Base-by-base conservation (phyloP, 305 asterid genomes). In the Fraxinus xanthoxyloides region DNA sequence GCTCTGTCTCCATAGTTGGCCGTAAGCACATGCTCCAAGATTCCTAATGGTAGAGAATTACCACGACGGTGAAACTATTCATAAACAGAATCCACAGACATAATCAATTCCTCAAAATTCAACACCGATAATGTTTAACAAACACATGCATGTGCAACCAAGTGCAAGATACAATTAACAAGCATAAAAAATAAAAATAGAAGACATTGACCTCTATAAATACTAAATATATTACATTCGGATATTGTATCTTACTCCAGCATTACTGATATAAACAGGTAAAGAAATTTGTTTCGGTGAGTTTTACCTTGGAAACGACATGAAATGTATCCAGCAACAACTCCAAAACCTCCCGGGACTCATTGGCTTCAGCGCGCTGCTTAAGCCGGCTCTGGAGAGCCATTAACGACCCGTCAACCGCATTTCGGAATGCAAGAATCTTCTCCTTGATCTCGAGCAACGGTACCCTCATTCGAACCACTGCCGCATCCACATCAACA, bases 401-500 rank as follows among this genome's bases (percentile, higher is more conserved):
- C 12, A 89, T 88, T 74, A 95, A 85, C 17, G 98, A 92, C 67
- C 85, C 84, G 17, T 92, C 98, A 19, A 96, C 95, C 0, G 97
- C 88, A 28, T 85, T 86, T 2, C 98, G 94, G 79, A 93, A 94
- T 2, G 89, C 82, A 82, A 89, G 80, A 54, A 96, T 94, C 92
- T 93, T 96, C 87, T 94, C 98, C 79, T 92, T 91, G 86, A 94
- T 90, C 88, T 96, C 99, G 32, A 93, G 85, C 80, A 96, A 82
- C 23, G 98, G 99, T 35, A 98, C 98, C 40, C 98, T 91, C 99
- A 96, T 96, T 72, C 99, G 95, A 17, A 96, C 97, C 7, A 96
- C 97, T 61, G 94, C 93, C 23, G 92, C 91, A 61, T 94, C 98
- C 76, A 96, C 95, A 81, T 96, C 98, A 7, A 92, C 93, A 32